phyloP scores from a whole-genome alignment of 768 basidiomycete genomes.

The Rhizopogon vesiculosus region DNA sequence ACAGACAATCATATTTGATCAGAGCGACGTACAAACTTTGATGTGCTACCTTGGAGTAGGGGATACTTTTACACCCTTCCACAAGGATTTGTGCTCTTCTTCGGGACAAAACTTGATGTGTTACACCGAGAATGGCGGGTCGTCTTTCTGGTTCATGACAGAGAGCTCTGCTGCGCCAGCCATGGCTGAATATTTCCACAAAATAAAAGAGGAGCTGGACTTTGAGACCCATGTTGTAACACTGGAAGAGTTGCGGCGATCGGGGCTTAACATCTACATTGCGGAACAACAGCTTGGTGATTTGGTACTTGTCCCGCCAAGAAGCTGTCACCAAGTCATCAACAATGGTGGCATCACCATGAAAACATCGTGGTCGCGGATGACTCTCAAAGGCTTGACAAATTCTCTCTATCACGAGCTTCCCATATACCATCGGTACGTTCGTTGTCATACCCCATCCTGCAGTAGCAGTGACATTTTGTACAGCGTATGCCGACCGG shows the following conservation, averaged over 20 bases:
- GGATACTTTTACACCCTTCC: slow-evolving; percentile 80
- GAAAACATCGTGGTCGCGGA: slow-evolving; percentile 85
- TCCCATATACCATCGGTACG: slow-evolving; percentile 74
- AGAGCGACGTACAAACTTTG: slow-evolving; percentile 68
- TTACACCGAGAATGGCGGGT: slow-evolving; percentile 66
- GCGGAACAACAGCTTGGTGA: slow-evolving; percentile 74
- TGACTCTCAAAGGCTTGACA: slow-evolving; percentile 61
- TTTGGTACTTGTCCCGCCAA: slow-evolving; percentile 74
- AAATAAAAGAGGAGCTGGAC: slow-evolving; percentile 46
- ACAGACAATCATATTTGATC: slow-evolving; percentile 3
- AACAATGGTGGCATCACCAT: slow-evolving; percentile 78
- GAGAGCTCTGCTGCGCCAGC: slow-evolving; percentile 47
- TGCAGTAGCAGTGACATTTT: neutral
- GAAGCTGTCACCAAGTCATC: slow-evolving; percentile 81
- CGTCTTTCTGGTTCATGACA: slow-evolving; percentile 89
- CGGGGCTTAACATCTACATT: slow-evolving; percentile 68
- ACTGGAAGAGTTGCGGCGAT: slow-evolving; percentile 55
- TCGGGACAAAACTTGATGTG: slow-evolving; percentile 88
- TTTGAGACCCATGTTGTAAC: slow-evolving; percentile 67
- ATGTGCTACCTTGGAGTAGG: slow-evolving; percentile 85
- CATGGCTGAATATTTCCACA: slow-evolving; percentile 55
- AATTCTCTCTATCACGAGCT: slow-evolving; percentile 68
- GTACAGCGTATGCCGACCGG: slow-evolving; percentile 70
- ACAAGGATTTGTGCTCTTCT: slow-evolving; percentile 82
- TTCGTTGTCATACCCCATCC: neutral